Evolutionary conservation across 495 filamentous ascomycete genomes (phyloP).

Genomic region (Lentithecium fluviatile): DNA sequence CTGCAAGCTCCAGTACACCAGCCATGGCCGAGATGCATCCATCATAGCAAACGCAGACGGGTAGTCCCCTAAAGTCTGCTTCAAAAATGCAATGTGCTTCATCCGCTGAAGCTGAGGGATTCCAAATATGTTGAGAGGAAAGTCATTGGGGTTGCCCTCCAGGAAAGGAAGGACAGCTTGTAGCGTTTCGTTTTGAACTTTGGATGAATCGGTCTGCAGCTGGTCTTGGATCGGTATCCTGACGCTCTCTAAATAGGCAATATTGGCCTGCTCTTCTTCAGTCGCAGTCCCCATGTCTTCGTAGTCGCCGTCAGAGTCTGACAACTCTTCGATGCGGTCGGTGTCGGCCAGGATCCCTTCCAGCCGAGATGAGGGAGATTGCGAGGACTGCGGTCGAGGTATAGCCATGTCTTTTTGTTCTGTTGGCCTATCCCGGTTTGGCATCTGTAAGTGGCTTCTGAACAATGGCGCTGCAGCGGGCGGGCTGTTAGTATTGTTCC

Average conservation of each 20-base stretch:
- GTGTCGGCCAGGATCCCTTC: slow-evolving; percentile 24
- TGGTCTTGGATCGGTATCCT: slow-evolving; percentile 61
- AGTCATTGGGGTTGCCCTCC: slow-evolving; percentile 44
- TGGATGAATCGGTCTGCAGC: slow-evolving; percentile 66
- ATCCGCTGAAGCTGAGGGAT: slow-evolving; percentile 69
- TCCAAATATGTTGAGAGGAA: slow-evolving; percentile 62
- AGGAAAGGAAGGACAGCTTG: slow-evolving; percentile 70
- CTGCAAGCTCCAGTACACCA: slow-evolving; percentile 85
- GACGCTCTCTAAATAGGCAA: slow-evolving; percentile 46
- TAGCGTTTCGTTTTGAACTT: slow-evolving; percentile 65
- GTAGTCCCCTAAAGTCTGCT: slow-evolving; percentile 61
- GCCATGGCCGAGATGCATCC: slow-evolving; percentile 87
- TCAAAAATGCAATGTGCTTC: slow-evolving; percentile 74
- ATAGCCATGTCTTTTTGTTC: slow-evolving; percentile 6
- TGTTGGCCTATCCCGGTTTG: slow-evolving; percentile 15
- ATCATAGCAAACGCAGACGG: slow-evolving; percentile 63
- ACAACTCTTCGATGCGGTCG: slow-evolving; percentile 4
- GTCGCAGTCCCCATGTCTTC: slow-evolving; percentile 33
- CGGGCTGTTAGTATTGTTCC: slow-evolving; percentile 34
- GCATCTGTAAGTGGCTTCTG: slow-evolving; percentile 22
- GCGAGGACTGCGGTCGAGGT: neutral
- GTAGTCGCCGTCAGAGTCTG: slow-evolving; percentile 7
- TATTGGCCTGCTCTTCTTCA: slow-evolving; percentile 1
- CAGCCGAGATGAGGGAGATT: slow-evolving; percentile 17
- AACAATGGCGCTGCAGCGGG: slow-evolving; percentile 24